phyloP scores from a whole-genome alignment of 1,284 basidiomycete species.

The Ganoderma leucocontextum region DNA sequence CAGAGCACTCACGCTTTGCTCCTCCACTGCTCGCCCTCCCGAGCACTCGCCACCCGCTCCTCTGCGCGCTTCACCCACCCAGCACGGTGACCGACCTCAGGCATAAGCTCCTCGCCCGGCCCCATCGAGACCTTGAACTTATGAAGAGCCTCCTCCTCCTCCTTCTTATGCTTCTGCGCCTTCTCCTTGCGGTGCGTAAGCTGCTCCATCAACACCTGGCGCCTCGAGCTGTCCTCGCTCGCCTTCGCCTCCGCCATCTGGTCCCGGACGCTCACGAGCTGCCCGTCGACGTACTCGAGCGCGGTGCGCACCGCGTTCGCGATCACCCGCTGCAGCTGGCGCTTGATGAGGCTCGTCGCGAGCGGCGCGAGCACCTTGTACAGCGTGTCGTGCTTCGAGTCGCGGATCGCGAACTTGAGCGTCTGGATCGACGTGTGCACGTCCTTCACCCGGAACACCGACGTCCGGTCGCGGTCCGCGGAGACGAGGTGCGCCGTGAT shows the following conservation, averaged over 20 bases:
- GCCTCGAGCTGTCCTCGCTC: slow-evolving; percentile 57
- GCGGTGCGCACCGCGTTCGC: slow-evolving; percentile 79
- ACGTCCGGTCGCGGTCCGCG: slow-evolving; percentile 67
- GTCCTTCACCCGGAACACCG: slow-evolving; percentile 82
- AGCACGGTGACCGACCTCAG: slow-evolving; percentile 66
- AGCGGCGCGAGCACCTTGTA: slow-evolving; percentile 86
- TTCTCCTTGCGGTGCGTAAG: slow-evolving; percentile 65
- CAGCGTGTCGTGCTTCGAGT: slow-evolving; percentile 90
- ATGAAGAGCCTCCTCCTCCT: slow-evolving; percentile 52
- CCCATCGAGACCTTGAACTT: slow-evolving; percentile 81
- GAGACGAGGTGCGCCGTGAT: slow-evolving; percentile 72
- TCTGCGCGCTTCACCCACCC: slow-evolving; percentile 76
- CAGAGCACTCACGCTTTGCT: slow-evolving; percentile 61
- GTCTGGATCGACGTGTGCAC: slow-evolving; percentile 85
- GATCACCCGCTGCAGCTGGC: slow-evolving; percentile 87
- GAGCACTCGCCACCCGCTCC: slow-evolving; percentile 62
- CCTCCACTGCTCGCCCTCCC: slow-evolving; percentile 67
- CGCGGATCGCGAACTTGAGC: slow-evolving; percentile 91
- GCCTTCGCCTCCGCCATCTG: slow-evolving; percentile 76
- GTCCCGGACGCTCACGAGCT: slow-evolving; percentile 82
- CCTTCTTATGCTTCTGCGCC: slow-evolving; percentile 47
- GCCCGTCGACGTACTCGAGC: slow-evolving; percentile 87
- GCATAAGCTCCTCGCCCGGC: slow-evolving; percentile 63
- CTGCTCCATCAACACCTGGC: slow-evolving; percentile 70
- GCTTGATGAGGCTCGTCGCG: slow-evolving; percentile 86